Evolutionary conservation across 768 basidiomycete genomes (phyloP), one percentile per base, ranked within the genome.

Genomic region (Hygrophorus russula): DNA sequence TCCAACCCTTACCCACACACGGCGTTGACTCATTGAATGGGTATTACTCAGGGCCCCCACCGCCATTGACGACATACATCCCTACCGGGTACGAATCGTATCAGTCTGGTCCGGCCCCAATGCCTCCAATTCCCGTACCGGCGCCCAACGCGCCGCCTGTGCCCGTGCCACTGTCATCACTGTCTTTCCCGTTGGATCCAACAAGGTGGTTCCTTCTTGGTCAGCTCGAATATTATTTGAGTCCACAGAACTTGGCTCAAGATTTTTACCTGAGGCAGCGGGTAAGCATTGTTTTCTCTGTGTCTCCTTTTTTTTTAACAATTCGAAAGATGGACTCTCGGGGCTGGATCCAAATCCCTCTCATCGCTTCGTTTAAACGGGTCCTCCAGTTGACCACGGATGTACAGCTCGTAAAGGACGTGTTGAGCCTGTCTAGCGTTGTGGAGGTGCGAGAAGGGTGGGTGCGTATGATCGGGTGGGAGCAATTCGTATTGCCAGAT

Each of bases 141-240:
- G 36, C 43, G 30, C 36, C 50, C 33, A 47, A 42, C 34, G 46
- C 38, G n/a, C 64, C 60, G 34, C 67, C 60, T 29, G 55, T 78
- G 13, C 74, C 76, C 2, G 57, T 66, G 14, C 73, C 79, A 3
- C 43, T 68, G 36, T 62, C 73, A 1, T 56, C 56, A 12, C 41
- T 77, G 11, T 51, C 69, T 4, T 80, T 75, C 63, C 70, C 77
- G 1, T 56, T 86, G 10, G 88, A 92, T 54, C 61, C 74, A 17
- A 77, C 73, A 39, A 60, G 78, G 39, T 82, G 71, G 53, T 78
- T 74, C 56, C 66, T 94, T 19, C 71, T 94, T 35, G 81, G 77
- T 1, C 85, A 94, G 60, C 63, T 94, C 41, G 93, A 94, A 62
- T 96, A 90, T 60, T 97, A 94, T 64, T 69, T 97, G 51, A 88